These are phyloP conservation scores for Dicorynia guianensis DNA, from an alignment of 306 rosid genomes.

Conservation along the genomic window DNA sequence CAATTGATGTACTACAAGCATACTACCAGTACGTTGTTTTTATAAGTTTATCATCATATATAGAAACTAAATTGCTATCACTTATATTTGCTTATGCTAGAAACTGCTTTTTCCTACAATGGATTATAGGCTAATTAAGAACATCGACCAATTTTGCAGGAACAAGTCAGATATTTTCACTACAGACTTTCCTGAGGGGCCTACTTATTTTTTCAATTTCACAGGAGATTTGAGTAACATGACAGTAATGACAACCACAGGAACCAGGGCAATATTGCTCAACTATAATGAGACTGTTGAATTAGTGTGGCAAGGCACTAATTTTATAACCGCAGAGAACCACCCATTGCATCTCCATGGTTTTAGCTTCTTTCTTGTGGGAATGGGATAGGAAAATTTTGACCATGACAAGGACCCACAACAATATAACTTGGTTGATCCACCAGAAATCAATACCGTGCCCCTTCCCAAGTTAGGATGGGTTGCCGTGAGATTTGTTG, in stretches of 20 bases:
- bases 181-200: slow-evolving; percentile 30
- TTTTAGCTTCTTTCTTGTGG: too few relatives aligned
- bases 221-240: slow-evolving; percentile 41
- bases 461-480: slow-evolving; percentile 52
- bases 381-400: too few relatives aligned
- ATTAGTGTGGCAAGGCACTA: too few relatives aligned
- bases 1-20: slow-evolving; percentile 37
- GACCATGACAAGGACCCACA: background rate
- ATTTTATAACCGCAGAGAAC: too few relatives aligned
- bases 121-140: too few relatives aligned
- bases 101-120: too few relatives aligned
- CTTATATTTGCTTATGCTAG: too few relatives aligned
- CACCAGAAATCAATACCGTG: slow-evolving; percentile 46
- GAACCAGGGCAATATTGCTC: slow-evolving; percentile 32
- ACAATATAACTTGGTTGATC: slow-evolving; percentile 44
- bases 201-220: slow-evolving; percentile 31
- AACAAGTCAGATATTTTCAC: slow-evolving; percentile 25
- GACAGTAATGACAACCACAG: slow-evolving; percentile 16
- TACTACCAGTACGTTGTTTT: slow-evolving; percentile 27
- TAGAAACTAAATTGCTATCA: too few relatives aligned
- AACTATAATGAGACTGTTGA: slow-evolving; percentile 6
- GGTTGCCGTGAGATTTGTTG: too few relatives aligned
- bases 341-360: too few relatives aligned
- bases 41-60: too few relatives aligned
- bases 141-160: background rate